Percentiles rank a stretch among this genome's conserved stretches.
Conservation (phyloP, 495 filamentous ascomycete genomes). For the Cercophora samala region DNA sequence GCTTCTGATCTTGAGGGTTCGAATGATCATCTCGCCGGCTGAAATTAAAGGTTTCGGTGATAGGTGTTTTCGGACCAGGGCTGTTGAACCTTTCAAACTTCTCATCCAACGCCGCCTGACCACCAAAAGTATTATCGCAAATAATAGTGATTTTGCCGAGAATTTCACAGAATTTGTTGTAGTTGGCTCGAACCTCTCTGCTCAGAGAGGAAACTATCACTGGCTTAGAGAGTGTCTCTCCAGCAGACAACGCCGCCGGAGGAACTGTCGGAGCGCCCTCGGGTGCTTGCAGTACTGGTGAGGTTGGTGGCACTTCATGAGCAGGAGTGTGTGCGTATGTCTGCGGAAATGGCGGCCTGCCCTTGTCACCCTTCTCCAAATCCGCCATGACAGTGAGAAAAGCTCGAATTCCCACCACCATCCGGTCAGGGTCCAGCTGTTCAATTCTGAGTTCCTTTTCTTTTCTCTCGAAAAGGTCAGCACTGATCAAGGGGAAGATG, state of each 20-base stretch:
- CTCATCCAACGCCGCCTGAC: slow-evolving; percentile 91
- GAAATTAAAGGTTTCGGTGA: slow-evolving; percentile 92
- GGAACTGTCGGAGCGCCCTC: slow-evolving; percentile 29
- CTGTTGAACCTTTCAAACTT: slow-evolving; percentile 89
- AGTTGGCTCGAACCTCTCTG: slow-evolving; percentile 76
- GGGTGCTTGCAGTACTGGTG: slow-evolving; percentile 51
- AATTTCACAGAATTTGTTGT: slow-evolving; percentile 87
- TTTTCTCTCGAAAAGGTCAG: slow-evolving; percentile 72
- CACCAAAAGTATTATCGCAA: slow-evolving; percentile 94
- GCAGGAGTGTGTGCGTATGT: slow-evolving; percentile 44
- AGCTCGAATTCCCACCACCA: slow-evolving; percentile 91
- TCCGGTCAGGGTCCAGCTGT: slow-evolving; percentile 91
- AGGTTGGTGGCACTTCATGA: slow-evolving; percentile 50
- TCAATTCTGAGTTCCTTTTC: slow-evolving; percentile 82
- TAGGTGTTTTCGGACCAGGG: slow-evolving; percentile 84
- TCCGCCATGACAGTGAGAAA: slow-evolving; percentile 92
- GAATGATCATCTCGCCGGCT: slow-evolving; percentile 72
- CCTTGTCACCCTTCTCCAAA: slow-evolving; percentile 77
- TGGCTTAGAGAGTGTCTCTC: slow-evolving; percentile 65
- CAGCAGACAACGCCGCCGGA: slow-evolving; percentile 33
- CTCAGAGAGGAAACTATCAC: slow-evolving; percentile 69
- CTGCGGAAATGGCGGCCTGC: slow-evolving; percentile 77
- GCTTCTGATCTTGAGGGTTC: slow-evolving; percentile 74
- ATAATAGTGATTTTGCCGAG: slow-evolving; percentile 92
- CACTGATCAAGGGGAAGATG: slow-evolving; percentile 92